These are phyloP conservation scores for Aspergillus biplanus DNA, from an alignment of 495 filamentous ascomycete species.

Conservation along the genomic window DNA sequence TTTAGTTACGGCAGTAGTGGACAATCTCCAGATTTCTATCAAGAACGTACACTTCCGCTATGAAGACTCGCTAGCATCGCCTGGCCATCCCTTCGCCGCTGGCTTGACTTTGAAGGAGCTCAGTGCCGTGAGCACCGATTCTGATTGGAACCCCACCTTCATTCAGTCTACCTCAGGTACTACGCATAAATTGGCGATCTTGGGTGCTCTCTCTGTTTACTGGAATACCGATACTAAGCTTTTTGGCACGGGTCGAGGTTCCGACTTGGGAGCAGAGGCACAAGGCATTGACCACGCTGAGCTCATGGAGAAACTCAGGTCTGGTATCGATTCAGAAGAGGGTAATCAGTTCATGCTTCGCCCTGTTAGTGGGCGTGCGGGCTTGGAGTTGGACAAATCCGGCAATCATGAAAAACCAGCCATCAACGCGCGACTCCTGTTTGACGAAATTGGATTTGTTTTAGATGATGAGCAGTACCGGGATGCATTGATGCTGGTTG, in stretches of 20 bases:
- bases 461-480: slow-evolving; percentile 96
- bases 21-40: slow-evolving; percentile 95
- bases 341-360: slow-evolving; percentile 93
- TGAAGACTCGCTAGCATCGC: slow-evolving; percentile 94
- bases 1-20: slow-evolving; percentile 91
- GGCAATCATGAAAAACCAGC: slow-evolving; percentile 78
- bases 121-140: slow-evolving; percentile 93
- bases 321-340: slow-evolving; percentile 74
- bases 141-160: slow-evolving; percentile 90
- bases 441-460: slow-evolving; percentile 94
- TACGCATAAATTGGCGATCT: slow-evolving; percentile 88
- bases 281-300: slow-evolving; percentile 70
- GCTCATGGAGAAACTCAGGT: slow-evolving; percentile 72
- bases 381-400: slow-evolving; percentile 90
- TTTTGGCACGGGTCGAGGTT: slow-evolving; percentile 71
- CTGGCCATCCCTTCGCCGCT: slow-evolving; percentile 91
- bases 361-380: slow-evolving; percentile 89
- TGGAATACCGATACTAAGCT: slow-evolving; percentile 94
- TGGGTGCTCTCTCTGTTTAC: slow-evolving; percentile 88
- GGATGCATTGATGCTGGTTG: slow-evolving; percentile 95
- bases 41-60: slow-evolving; percentile 98
- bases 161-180: slow-evolving; percentile 81
- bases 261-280: slow-evolving; percentile 62
- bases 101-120: slow-evolving; percentile 92
- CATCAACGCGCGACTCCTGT: slow-evolving; percentile 86